Percentiles rank a stretch among this genome's conserved stretches.
These are phyloP conservation scores for Begonia loranthoides DNA, from an alignment of 306 rosid species.

Conservation along the genomic window DNA sequence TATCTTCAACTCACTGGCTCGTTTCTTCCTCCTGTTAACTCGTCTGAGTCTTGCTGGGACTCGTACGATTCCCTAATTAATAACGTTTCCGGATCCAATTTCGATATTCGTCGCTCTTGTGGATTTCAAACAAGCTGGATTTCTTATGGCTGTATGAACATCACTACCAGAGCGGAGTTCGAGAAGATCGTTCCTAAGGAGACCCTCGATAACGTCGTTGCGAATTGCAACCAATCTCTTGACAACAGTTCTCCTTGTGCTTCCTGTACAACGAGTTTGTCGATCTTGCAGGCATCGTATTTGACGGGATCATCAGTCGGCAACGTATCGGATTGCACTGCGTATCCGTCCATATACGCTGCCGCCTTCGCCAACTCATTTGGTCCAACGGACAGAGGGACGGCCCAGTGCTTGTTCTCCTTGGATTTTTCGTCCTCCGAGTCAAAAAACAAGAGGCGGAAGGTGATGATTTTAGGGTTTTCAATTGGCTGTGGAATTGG, in stretches of 20 bases:
- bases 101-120: slow-evolving; percentile 27
- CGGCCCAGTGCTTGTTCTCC: slow-evolving; percentile 44
- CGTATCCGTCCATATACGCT: slow-evolving; percentile 41
- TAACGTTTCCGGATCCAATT: slow-evolving; percentile 6
- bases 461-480: slow-evolving; percentile 17
- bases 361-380: slow-evolving; percentile 40
- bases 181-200: slow-evolving; percentile 1
- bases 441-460: slow-evolving; percentile 16
- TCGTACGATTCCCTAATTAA: slow-evolving; percentile 15
- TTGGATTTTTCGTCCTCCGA: slow-evolving; percentile 13
- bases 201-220: slow-evolving; percentile 3
- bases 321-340: slow-evolving; percentile 46
- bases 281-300: slow-evolving; percentile 14
- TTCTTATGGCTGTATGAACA: slow-evolving; percentile 59
- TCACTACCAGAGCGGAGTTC: slow-evolving; percentile 39
- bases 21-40: slow-evolving; percentile 39
- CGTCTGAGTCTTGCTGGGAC: slow-evolving; percentile 39
- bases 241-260: slow-evolving; percentile 56
- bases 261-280: slow-evolving; percentile 31
- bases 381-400: slow-evolving; percentile 38
- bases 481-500: slow-evolving; percentile 23
- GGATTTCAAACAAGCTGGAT: slow-evolving; percentile 45
- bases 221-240: slow-evolving; percentile 37
- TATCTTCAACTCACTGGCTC: slow-evolving; percentile 36
- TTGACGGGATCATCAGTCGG: slow-evolving; percentile 29